These are phyloP conservation scores for Phytopythium mirpurense DNA, from an alignment of 352 stramenopile species.

Conservation along the genomic window DNA sequence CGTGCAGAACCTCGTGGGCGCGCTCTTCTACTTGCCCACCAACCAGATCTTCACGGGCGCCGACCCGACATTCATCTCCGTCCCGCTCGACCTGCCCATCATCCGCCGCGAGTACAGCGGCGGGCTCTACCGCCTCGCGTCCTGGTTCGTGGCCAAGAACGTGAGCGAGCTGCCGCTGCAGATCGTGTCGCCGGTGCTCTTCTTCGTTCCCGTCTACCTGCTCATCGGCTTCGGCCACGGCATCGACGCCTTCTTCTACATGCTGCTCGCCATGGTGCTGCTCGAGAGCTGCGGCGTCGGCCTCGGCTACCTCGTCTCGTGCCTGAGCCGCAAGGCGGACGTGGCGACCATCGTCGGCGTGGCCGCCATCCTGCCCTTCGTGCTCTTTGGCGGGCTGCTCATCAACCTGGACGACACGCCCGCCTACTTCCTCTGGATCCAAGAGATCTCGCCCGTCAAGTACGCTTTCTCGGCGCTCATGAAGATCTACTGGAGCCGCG, in stretches of 20 bases:
- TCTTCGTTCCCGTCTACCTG: conserved; percentile 17
- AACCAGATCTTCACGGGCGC: conserved; percentile 26
- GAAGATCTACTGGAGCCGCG: conserved; percentile 25
- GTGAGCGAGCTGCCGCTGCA: conserved; percentile 24
- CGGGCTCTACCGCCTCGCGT: conserved; percentile 12
- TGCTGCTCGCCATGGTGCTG: conserved; percentile 26
- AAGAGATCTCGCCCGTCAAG: conserved; percentile 34
- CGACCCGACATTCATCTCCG: conserved; percentile 22
- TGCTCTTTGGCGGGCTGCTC: conserved; percentile 34
- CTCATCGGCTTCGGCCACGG: conserved; percentile 23
- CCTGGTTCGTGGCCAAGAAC: conserved; percentile 28
- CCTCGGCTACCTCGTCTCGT: conserved; percentile 34
- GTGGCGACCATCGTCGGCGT: conserved; percentile 30
- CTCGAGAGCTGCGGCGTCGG: conserved; percentile 21
- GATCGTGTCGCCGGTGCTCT: conserved; percentile 14
- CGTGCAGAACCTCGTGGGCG: conserved; percentile 26
- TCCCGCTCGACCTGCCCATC: conserved; percentile 19
- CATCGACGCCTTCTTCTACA: conserved; percentile 17
- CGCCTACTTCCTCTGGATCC: conserved; percentile 29
- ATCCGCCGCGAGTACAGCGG: conserved; percentile 16
- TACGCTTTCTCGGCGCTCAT: conserved; percentile 29
- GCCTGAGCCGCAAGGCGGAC: conserved; percentile 16
- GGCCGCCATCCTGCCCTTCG: conserved; percentile 23
- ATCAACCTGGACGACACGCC: conserved; percentile 29
- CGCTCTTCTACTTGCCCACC: conserved; percentile 25